Evolutionary conservation across 768 basidiomycete genomes (phyloP), one percentile per base, ranked within the genome.

Genomic region (Leccinum fibrillosum): DNA sequence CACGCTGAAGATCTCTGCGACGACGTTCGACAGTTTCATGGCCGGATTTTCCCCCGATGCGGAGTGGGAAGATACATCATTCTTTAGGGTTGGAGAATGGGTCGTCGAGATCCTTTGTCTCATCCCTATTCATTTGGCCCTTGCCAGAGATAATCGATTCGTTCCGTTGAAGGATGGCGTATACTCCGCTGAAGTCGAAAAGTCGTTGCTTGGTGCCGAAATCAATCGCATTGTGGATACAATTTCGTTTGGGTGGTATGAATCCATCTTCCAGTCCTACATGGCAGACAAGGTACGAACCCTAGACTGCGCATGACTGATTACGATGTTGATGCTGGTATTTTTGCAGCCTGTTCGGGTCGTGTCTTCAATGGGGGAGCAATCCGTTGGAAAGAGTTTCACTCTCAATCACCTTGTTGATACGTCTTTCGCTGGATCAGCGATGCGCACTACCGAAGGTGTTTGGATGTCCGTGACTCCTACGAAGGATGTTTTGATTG

Each of bases 381-480:
- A 86, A 66, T 85, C 83, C 0, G 84, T 86, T 1, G 85, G 85
- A 5, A 86, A 86, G 61, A 81, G 79, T 44, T 86, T 78, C 54
- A 66, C 80, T 0, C 69, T 86, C 23, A 85, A 86, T 57, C 85
- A 86, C 58, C 71, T 86, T n/a, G 77, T 77, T 1, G 85, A 86
- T 59, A 83, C 84, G 0, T 86, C 85, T 1, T 86, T 87, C 58
- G 83, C 84, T 15, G 85, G 85, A 6, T 82, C 79, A 10, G 85
- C 85, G 0, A 85, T 86, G 82, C 72, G 82, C 32, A 84, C 83
- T 4, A 85, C 82, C 62, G 82, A 85, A 71, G 84, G 84, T 19
- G 82, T 86, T 25, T 86, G 84, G 84, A 80, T 86, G 78, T 85
- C 84, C 1, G 82, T 81, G 15, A 84, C 84, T 2, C 86, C 85